These are phyloP conservation scores for Coniochaeta sp. DNA, from an alignment of 2,329 filamentous ascomycete genomes.

Conservation along the genomic window DNA sequence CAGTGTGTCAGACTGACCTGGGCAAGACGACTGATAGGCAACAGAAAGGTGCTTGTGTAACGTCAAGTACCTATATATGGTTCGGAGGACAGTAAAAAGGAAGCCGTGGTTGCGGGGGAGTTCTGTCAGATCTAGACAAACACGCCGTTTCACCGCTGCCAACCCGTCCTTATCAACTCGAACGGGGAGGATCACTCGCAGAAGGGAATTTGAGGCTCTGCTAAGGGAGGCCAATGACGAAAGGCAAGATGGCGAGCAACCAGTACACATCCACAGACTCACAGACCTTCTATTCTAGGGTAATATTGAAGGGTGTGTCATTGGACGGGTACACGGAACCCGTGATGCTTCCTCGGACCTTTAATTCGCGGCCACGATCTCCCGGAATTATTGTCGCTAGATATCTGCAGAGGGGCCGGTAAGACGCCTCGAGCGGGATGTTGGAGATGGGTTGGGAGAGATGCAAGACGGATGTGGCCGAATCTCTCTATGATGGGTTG, in stretches of 20 bases:
- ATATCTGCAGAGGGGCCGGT: background rate
- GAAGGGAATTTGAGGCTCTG: background rate
- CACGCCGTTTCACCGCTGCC: background rate
- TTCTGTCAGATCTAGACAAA: background rate
- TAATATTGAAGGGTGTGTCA: background rate
- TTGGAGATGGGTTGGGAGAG: background rate
- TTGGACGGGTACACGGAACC: background rate
- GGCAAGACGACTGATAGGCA: background rate
- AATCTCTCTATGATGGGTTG: background rate
- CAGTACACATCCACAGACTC: background rate
- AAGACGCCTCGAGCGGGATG: background rate
- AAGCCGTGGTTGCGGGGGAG: background rate
- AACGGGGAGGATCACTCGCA: background rate
- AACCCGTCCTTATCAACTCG: background rate
- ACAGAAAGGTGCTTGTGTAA: background rate
- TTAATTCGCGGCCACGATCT: background rate
- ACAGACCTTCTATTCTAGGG: conserved; percentile 1
- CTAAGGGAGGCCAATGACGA: background rate
- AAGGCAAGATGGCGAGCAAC: background rate
- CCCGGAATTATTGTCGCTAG: background rate
- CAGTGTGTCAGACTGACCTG: background rate
- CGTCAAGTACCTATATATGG: background rate
- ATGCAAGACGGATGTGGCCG: background rate
- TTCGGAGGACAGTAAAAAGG: background rate
- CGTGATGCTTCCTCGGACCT: background rate